Base-by-base conservation (phyloP, 2,329 filamentous ascomycete species). In the Exserohilum turcica region DNA sequence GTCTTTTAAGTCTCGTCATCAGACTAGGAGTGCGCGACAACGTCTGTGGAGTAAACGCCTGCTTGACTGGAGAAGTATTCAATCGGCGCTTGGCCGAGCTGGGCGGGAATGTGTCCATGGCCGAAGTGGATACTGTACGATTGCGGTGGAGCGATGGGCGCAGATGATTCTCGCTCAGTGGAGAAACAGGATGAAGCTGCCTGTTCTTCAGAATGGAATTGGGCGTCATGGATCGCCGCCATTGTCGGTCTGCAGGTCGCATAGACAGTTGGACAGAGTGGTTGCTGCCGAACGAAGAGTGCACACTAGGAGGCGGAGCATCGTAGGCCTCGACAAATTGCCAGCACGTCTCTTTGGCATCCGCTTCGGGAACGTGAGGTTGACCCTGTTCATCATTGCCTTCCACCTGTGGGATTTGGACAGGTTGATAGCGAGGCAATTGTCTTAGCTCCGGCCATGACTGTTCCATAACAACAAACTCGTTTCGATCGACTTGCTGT, bases 381-480 rank as follows among this genome's bases (percentile, higher is more conserved):
- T 70, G 66, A 76, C 58, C 76, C 1, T 73, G 66, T 46, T 74
- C 68, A 16, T 71, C 64, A 38, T 67, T 71, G 37, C 70, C 67
- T 31, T 70, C 59, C 64, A 67, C 70, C 37, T 67, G 61, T 5
- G 61, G 65, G 35, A 72, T 64, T 13, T 60, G 49, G 49, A 84
- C 80, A 1, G 77, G 75, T 57, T 83, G 82, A 16, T 84, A 77
- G 5, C 84, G 80, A 43, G 82, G 84, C 19, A 91, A 76, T 61
- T 86, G 81, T 29, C 85, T 83, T 8, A 92, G 72, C 39, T 81
- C 82, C 61, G 86, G 85, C 90, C 90, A 93, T 1, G 84, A 49
- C 42, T 57, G 54, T 16, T 57, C 54, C 45, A 53, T 53, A 6
- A 50, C 45, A 12, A 54, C 28, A 27, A 57, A 57, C 16, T 57